These are phyloP conservation scores for Tricholoma sp. DNA, from an alignment of 768 basidiomycete genomes.

Conservation along the genomic window DNA sequence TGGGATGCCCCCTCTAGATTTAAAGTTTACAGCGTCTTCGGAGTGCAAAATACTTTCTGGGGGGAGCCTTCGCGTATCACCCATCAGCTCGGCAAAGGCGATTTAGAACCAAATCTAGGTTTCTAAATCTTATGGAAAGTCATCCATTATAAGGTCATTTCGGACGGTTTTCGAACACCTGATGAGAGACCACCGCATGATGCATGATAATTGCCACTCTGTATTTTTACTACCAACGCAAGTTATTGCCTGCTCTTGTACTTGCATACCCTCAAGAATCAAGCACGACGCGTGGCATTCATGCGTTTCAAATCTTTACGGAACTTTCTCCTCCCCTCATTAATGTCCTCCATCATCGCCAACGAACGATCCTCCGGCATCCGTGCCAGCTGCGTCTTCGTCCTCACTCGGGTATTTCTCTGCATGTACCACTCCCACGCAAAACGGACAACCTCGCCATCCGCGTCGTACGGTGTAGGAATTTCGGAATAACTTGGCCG, in stretches of 20 bases:
- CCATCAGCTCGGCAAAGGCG: no score
- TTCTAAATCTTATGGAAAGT: no score
- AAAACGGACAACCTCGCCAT: slow-evolving; percentile 86
- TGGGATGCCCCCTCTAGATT: no score
- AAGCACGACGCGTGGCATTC: slow-evolving; percentile 3
- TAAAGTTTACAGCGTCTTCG: no score
- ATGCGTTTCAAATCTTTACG: slow-evolving; percentile 20
- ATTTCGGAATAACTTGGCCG: slow-evolving; percentile 95
- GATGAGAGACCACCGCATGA: no score
- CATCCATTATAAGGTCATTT: no score
- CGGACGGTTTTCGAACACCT: no score
- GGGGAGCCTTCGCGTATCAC: no score
- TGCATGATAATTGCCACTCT: no score
- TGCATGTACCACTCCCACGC: slow-evolving; percentile 96
- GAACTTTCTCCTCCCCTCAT: slow-evolving; percentile 19
- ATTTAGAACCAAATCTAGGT: no score
- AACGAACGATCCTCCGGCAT: slow-evolving; percentile 63
- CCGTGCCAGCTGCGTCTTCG: slow-evolving; percentile 53
- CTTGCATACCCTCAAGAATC: background rate
- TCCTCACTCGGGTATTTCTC: slow-evolving; percentile 61
- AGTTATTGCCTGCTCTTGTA: background rate
- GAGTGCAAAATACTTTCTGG: no score
- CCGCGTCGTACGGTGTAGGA: slow-evolving; percentile 92
- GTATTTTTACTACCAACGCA: background rate
- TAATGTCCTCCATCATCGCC: slow-evolving; percentile 27